These are phyloP conservation scores for Calonectria montana DNA, from an alignment of 2,329 filamentous ascomycete genomes.

Conservation along the genomic window DNA sequence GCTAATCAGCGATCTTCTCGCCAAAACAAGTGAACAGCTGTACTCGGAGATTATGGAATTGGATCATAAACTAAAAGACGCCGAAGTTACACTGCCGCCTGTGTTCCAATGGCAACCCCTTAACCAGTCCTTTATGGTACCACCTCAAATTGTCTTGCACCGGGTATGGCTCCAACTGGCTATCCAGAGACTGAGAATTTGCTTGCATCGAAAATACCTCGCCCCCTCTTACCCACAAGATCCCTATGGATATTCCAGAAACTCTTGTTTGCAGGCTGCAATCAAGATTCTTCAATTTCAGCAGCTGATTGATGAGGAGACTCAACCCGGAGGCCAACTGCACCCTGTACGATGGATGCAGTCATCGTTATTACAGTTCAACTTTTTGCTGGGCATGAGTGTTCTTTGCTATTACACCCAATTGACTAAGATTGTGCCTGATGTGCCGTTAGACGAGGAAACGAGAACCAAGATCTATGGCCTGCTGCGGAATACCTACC, in stretches of 20 bases:
- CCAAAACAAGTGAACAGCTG: constrained; percentile 25
- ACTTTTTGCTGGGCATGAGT: constrained; percentile 13
- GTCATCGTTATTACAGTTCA: background rate
- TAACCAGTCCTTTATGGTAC: constrained; percentile 50
- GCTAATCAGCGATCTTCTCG: constrained; percentile 29
- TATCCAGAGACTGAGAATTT: constrained; percentile 56
- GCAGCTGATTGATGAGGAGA: constrained; percentile 7
- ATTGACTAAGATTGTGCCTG: background rate
- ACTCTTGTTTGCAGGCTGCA: background rate
- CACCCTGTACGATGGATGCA: constrained; percentile 8
- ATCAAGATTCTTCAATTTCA: constrained; percentile 10
- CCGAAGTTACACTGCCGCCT: constrained; percentile 42
- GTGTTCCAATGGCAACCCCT: constrained; percentile 44
- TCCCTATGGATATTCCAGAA: background rate
- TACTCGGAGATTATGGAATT: constrained; percentile 46
- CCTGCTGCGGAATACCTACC: background rate
- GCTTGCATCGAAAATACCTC: constrained; percentile 52
- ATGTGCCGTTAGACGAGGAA: background rate
- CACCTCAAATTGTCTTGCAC: constrained; percentile 50
- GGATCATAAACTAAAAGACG: constrained; percentile 49
- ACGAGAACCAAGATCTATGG: background rate
- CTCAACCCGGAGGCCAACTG: background rate
- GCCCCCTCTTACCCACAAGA: background rate
- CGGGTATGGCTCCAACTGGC: constrained; percentile 54
- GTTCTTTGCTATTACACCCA: constrained; percentile 15